Evolutionary conservation across 371 early-diverging fungal genomes (phyloP).

Genomic region (Haplosporangium sp.): DNA sequence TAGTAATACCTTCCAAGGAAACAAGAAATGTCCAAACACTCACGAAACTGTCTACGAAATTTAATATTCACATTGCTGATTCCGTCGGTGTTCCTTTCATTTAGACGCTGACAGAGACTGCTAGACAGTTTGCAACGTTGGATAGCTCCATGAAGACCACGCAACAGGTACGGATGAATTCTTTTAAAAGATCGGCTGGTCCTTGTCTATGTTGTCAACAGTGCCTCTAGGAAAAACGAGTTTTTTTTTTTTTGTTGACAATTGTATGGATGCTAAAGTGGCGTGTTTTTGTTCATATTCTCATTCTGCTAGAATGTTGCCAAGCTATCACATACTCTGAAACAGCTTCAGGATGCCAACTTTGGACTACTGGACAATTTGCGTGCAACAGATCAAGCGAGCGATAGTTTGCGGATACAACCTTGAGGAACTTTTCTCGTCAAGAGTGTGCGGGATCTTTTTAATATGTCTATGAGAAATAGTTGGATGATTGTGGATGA

Average conservation of each 20-base stretch:
- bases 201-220: too few relatives aligned
- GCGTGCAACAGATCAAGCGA: constrained; percentile 36
- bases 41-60: background rate
- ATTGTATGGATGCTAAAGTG: background rate
- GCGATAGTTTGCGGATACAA: constrained; percentile 23
- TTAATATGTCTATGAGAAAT: too few relatives aligned
- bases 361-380: constrained; percentile 41
- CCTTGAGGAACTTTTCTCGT: too few relatives aligned
- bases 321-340: constrained; percentile 23
- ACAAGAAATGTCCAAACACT: background rate
- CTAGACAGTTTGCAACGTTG: constrained; percentile 29
- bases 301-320: constrained; percentile 21
- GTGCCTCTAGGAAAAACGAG: too few relatives aligned
- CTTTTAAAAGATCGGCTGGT: background rate
- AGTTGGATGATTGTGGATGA: too few relatives aligned
- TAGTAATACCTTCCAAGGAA: background rate
- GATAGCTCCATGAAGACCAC: constrained; percentile 37
- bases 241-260: background rate
- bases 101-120: constrained; percentile 36
- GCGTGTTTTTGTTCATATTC: background rate
- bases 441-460: too few relatives aligned
- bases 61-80: too few relatives aligned
- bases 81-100: too few relatives aligned
- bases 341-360: constrained; percentile 44
- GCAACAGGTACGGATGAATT: constrained; percentile 25